Percentiles rank a stretch among this genome's conserved stretches.
These are phyloP conservation scores for Umbelopsis sp. DNA, from an alignment of 192 early-diverging fungal species.

Conservation along the genomic window DNA sequence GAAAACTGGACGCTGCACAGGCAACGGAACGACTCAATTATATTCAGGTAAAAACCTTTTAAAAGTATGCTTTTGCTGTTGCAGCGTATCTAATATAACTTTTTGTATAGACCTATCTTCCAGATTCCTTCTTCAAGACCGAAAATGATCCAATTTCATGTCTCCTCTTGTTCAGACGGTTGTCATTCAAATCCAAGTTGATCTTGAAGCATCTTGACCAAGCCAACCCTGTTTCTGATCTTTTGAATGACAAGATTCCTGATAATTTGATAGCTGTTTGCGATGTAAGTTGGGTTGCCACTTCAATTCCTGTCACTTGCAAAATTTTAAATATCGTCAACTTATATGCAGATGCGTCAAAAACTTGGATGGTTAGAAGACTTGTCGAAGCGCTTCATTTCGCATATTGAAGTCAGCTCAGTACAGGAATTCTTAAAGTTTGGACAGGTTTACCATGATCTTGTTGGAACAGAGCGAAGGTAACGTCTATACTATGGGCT, in stretches of 20 bases:
- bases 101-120: constrained; percentile 73
- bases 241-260: constrained; percentile 53
- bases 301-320: neutral
- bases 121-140: constrained; percentile 78
- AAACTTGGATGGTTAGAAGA: constrained; percentile 70
- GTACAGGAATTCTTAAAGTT: constrained; percentile 72
- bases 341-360: constrained; percentile 53
- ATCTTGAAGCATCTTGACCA: constrained; percentile 74
- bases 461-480: constrained; percentile 78
- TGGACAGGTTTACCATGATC: constrained; percentile 76
- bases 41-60: constrained; percentile 36
- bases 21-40: constrained; percentile 71
- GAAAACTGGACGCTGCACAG: constrained; percentile 84
- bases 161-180: constrained; percentile 76
- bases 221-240: constrained; percentile 57
- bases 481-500: neutral
- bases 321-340: neutral
- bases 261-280: constrained; percentile 58
- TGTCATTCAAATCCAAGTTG: constrained; percentile 82
- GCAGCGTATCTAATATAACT: constrained; percentile 24
- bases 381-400: constrained; percentile 66
- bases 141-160: constrained; percentile 80
- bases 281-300: constrained; percentile 37
- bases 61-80: neutral
- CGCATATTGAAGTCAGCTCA: constrained; percentile 66